A percentile compares a stretch with the other conserved stretches of the same genome.
phyloP scores from a whole-genome alignment of 2,329 filamentous ascomycete species.

The Epichloe gansuensis region DNA sequence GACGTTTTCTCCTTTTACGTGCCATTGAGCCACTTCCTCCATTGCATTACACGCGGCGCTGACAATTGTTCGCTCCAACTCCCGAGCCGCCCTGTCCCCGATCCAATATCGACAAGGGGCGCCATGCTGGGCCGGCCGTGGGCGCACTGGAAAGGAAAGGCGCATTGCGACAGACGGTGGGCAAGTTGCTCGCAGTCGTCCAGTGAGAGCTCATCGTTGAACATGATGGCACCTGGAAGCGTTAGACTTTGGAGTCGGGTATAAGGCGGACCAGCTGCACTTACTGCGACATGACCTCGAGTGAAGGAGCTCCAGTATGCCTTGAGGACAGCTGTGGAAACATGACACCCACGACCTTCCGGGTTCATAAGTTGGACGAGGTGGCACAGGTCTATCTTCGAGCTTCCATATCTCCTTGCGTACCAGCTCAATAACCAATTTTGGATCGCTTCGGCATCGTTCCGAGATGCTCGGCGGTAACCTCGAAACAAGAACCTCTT shows the following conservation, averaged over 20 bases:
- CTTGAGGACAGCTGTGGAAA: slow-evolving; percentile 59
- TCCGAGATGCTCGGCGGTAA: slow-evolving; percentile 66
- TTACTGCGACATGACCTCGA: slow-evolving; percentile 62
- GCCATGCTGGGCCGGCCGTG: slow-evolving; percentile 61
- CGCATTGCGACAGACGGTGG: slow-evolving; percentile 43
- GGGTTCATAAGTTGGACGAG: neutral
- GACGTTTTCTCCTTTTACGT: neutral
- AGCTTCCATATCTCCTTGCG: slow-evolving; percentile 62
- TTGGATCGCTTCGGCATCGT: slow-evolving; percentile 61
- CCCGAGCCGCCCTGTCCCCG: slow-evolving; percentile 12
- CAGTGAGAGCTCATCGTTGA: slow-evolving; percentile 55
- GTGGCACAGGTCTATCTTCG: slow-evolving; percentile 30
- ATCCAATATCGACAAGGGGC: slow-evolving; percentile 43
- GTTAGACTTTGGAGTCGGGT: slow-evolving; percentile 6
- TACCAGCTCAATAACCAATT: slow-evolving; percentile 60
- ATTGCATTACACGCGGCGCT: slow-evolving; percentile 2
- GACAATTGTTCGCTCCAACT: slow-evolving; percentile 14
- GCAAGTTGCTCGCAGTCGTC: slow-evolving; percentile 50
- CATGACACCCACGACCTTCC: slow-evolving; percentile 42
- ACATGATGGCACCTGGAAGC: slow-evolving; percentile 58
- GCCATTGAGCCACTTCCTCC: slow-evolving; percentile 14
- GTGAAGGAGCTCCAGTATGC: slow-evolving; percentile 65
- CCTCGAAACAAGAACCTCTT: slow-evolving; percentile 29
- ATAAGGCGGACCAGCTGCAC: slow-evolving; percentile 6
- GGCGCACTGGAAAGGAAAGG: slow-evolving; percentile 73